Evolutionary conservation across 2,329 filamentous ascomycete species (phyloP).

Genomic region (Phialophora chinensis): DNA sequence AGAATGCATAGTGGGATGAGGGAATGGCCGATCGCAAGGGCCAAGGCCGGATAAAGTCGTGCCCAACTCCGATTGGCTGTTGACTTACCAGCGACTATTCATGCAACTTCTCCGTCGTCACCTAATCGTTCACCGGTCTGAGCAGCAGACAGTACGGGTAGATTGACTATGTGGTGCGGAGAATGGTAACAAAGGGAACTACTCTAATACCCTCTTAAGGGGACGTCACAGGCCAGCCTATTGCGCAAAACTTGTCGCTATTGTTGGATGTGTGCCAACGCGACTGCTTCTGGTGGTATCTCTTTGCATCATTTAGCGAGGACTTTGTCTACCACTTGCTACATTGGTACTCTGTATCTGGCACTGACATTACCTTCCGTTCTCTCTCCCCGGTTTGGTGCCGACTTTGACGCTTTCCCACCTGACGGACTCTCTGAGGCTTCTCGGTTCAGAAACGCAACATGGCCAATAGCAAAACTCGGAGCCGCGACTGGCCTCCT

Average conservation of each 20-base stretch:
- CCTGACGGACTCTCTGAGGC: neutral
- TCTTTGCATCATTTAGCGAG: neutral
- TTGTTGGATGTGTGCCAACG: neutral
- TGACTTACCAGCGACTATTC: neutral
- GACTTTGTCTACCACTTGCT: neutral
- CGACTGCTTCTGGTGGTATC: neutral
- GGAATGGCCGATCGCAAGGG: conserved; percentile 10
- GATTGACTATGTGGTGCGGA: neutral
- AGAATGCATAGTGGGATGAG: conserved; percentile 21
- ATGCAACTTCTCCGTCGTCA: neutral
- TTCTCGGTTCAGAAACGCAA: neutral
- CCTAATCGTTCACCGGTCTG: neutral
- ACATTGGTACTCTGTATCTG: neutral
- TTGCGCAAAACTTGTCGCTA: neutral
- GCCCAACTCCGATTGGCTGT: conserved; percentile 15
- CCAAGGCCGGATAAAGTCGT: conserved; percentile 10
- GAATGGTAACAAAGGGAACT: neutral
- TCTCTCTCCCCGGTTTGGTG: neutral
- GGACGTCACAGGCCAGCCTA: neutral
- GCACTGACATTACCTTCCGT: neutral
- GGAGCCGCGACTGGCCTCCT: neutral
- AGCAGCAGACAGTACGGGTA: neutral
- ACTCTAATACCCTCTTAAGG: neutral
- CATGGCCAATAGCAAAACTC: neutral
- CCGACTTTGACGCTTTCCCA: neutral